Evolutionary conservation across 129 eudicot genomes (phyloP).

Genomic region (Heracleum sosnowskyi): DNA sequence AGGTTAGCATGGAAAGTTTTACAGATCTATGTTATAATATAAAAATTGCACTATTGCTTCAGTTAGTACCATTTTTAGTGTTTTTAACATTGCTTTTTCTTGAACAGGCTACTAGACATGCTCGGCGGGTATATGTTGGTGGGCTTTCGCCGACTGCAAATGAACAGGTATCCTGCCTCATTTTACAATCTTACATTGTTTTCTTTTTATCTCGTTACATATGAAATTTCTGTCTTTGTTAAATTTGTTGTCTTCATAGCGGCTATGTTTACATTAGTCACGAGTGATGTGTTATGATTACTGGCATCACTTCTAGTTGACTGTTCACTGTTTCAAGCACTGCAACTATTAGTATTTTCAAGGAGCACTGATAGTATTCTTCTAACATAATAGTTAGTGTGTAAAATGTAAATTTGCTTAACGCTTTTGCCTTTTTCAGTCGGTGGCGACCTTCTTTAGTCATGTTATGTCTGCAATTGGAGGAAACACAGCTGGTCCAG

Average conservation of each 20-base stretch:
- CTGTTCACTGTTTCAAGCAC: background rate
- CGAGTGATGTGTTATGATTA: background rate
- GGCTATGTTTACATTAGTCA: background rate
- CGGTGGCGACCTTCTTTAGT: conserved; percentile 88
- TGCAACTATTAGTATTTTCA: background rate
- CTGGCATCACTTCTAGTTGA: background rate
- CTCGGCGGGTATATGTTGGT: conserved; percentile 28
- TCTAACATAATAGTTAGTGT: background rate
- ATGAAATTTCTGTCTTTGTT: background rate
- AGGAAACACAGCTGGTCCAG: conserved; percentile 97
- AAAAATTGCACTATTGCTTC: background rate
- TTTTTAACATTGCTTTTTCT: background rate
- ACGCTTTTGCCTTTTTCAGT: conserved; percentile 30
- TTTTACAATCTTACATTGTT: background rate
- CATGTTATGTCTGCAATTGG: conserved; percentile 98
- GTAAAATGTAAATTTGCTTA: background rate
- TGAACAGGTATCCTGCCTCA: conserved; percentile 60
- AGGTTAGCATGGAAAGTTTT: conserved; percentile 32
- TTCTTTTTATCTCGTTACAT: background rate
- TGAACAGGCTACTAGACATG: conserved; percentile 93
- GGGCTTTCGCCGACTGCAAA: conserved; percentile 92
- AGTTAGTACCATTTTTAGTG: background rate
- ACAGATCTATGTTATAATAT: background rate
- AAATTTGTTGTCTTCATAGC: background rate
- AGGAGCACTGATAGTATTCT: background rate